These are phyloP conservation scores for Trypanosomatidae sp. DNA, from an alignment of 208 protist genomes.

Conservation along the genomic window DNA sequence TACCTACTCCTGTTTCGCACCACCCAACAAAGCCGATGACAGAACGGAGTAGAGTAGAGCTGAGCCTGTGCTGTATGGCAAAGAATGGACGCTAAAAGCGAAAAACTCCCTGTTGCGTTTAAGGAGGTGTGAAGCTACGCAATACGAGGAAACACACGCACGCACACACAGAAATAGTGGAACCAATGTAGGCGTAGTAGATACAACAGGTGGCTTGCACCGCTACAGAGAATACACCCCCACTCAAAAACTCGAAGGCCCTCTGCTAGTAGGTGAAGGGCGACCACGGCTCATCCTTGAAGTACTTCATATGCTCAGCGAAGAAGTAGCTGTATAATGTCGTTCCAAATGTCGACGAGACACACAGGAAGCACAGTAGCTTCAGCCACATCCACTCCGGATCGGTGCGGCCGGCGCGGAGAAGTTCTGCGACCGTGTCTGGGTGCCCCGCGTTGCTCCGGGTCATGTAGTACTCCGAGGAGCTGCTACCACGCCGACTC, in stretches of 20 bases:
- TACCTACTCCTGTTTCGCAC: background rate
- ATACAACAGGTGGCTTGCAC: background rate
- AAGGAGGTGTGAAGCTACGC: background rate
- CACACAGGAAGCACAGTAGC: constrained; percentile 79
- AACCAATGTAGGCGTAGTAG: background rate
- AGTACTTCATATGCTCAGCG: constrained; percentile 75
- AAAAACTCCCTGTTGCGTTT: background rate
- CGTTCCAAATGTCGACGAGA: constrained; percentile 65
- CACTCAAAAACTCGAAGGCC: background rate
- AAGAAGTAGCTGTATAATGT: constrained; percentile 75
- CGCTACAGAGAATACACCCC: background rate
- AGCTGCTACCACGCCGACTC: constrained; percentile 40
- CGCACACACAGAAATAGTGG: background rate
- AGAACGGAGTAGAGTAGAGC: background rate
- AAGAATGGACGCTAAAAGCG: background rate
- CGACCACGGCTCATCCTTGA: constrained; percentile 90
- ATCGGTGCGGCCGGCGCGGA: constrained; percentile 57
- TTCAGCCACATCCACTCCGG: constrained; percentile 86
- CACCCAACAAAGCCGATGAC: background rate
- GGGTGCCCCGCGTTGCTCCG: constrained; percentile 57
- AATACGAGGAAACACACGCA: background rate
- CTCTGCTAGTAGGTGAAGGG: constrained; percentile 32
- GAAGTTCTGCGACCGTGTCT: constrained; percentile 49
- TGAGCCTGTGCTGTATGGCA: background rate
- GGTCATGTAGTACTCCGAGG: constrained; percentile 56